Evolutionary conservation across 768 basidiomycete species (phyloP).

Genomic region (Leccinum olivaceopallidum): DNA sequence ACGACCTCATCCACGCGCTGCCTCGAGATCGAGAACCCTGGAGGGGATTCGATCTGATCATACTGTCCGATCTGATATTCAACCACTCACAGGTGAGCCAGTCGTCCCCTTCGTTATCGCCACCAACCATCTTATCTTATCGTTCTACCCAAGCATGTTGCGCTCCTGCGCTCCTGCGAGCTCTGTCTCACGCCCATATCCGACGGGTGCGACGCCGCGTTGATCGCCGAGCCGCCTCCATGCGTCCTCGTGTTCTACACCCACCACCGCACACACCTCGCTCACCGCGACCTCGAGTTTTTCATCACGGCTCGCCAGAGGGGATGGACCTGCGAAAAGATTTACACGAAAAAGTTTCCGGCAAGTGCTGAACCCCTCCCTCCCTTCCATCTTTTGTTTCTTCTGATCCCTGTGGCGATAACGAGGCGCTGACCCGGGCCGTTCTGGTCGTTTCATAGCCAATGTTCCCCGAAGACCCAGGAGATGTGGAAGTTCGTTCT

Average conservation of each 20-base stretch:
- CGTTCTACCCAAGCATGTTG: constrained; percentile 63
- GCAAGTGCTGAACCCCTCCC: constrained; percentile 43
- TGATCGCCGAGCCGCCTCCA: constrained; percentile 26
- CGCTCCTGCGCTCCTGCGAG: constrained; percentile 75
- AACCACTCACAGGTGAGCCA: constrained; percentile 83
- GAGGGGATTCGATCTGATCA: constrained; percentile 69
- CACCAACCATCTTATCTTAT: neutral
- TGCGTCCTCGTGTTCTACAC: constrained; percentile 83
- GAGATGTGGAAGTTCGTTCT: constrained; percentile 71
- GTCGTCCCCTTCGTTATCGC: neutral
- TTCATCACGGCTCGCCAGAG: constrained; percentile 59
- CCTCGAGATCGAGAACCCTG: constrained; percentile 20
- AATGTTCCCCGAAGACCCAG: constrained; percentile 90
- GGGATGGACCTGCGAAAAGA: constrained; percentile 75
- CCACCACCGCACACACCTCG: constrained; percentile 84
- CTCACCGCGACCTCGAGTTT: constrained; percentile 80
- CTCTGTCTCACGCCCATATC: constrained; percentile 29
- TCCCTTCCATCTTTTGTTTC: neutral
- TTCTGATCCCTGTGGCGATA: neutral
- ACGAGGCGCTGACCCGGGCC: neutral
- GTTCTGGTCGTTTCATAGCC: constrained; percentile 44
- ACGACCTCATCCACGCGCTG: constrained; percentile 29
- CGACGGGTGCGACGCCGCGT: constrained; percentile 18
- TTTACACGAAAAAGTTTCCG: constrained; percentile 62
- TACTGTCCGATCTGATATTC: constrained; percentile 92